Conservation (phyloP, 2,329 filamentous ascomycete species). For the Aspergillus tamarii region DNA sequence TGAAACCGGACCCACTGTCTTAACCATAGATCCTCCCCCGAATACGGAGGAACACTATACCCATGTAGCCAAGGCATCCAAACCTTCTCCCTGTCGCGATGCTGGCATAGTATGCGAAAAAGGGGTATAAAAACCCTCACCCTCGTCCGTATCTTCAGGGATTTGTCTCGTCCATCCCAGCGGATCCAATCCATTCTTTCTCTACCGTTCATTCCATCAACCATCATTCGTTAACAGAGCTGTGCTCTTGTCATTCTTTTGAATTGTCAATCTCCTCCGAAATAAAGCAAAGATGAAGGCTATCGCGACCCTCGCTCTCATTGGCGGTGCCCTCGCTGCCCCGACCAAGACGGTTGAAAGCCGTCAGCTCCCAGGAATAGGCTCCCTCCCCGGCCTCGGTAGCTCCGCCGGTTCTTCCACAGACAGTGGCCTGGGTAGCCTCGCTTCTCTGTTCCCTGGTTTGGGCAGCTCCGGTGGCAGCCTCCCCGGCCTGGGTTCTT, state of each 20-base stretch:
- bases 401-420: slow-evolving; percentile 7
- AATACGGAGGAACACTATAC: background rate
- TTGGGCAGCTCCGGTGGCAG: background rate
- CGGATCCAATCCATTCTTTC: slow-evolving; percentile 4
- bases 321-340: slow-evolving; percentile 26
- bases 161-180: slow-evolving; percentile 12
- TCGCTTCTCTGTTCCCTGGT: background rate
- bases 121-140: background rate
- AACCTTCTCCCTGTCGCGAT: background rate
- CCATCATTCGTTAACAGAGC: background rate
- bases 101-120: background rate
- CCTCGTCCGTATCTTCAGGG: slow-evolving; percentile 4
- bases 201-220: background rate
- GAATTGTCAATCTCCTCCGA: background rate
- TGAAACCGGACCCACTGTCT: slow-evolving; percentile 4
- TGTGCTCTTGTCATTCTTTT: slow-evolving; percentile 14
- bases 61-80: background rate
- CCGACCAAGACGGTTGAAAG: slow-evolving; percentile 29
- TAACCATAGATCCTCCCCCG: background rate
- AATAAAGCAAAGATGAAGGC: slow-evolving; percentile 26
- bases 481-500: no score
- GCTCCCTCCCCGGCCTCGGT: slow-evolving; percentile 10
- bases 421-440: slow-evolving; percentile 10
- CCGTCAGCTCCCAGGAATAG: slow-evolving; percentile 22
- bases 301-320: slow-evolving; percentile 23